phyloP scores from a whole-genome alignment of 345 rosid genomes.

The Toxicodendron radicans region DNA sequence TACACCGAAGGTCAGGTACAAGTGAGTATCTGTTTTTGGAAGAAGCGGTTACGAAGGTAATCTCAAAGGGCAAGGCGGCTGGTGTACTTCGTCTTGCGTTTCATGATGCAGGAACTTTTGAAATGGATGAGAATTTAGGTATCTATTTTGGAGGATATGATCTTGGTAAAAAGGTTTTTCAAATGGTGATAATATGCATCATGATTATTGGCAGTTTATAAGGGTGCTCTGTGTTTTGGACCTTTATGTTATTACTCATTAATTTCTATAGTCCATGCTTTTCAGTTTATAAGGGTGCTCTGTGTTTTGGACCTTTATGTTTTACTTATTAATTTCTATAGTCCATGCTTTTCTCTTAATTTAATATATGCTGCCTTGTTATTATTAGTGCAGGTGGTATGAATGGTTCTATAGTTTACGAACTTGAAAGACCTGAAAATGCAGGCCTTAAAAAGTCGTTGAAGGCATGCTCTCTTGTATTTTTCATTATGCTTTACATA shows the following conservation, averaged over 20 bases:
- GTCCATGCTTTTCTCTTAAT: not conserved
- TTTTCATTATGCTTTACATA: not conserved
- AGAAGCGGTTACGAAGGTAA: conserved; percentile 64
- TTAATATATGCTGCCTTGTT: conserved; percentile 5
- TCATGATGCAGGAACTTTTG: conserved; percentile 98
- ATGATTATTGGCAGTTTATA: conserved; percentile 2
- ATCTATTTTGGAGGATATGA: not conserved
- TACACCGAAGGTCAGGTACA: conserved; percentile 34
- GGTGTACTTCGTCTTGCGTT: conserved; percentile 95
- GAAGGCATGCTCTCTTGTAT: conserved; percentile 43
- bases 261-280: too few relatives aligned
- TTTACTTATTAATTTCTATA: not conserved
- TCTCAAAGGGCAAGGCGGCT: conserved; percentile 88
- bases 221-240: too few relatives aligned
- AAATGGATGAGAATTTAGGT: conserved; percentile 59
- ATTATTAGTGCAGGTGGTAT: conserved; percentile 65
- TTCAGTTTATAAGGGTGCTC: too few relatives aligned
- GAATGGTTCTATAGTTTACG: conserved; percentile 85
- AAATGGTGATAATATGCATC: not conserved
- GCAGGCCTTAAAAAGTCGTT: conserved; percentile 76
- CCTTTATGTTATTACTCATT: too few relatives aligned
- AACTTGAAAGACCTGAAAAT: conserved; percentile 93
- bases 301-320: not conserved
- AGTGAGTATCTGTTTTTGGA: conserved; percentile 35
- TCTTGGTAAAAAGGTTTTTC: not conserved